Base-by-base conservation (phyloP, 2,329 filamentous ascomycete species). In the Nigrospora sphaerica region DNA sequence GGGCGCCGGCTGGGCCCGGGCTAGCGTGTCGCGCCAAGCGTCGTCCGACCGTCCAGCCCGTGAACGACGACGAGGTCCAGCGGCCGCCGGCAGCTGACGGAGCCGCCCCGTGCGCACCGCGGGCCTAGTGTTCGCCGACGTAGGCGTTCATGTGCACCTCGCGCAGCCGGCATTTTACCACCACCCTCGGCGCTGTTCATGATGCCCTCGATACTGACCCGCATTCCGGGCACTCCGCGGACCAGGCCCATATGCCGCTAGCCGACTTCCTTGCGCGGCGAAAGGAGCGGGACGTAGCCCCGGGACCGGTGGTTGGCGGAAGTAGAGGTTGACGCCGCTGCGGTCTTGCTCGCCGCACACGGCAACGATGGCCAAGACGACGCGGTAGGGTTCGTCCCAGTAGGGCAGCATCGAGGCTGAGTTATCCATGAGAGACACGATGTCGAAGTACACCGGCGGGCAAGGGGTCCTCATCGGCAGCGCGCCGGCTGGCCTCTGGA, bases 61-160 rank as follows among this genome's bases (percentile, higher is more conserved):
- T n/a, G n/a, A 52, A 89, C 81, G 16, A 86, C 78, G 52, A 90
- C 88, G 57, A 89, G 73, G 52, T 88, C 88, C n/a, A 88, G 68
- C 0, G 85, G 84, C 54, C 83, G 10, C 14, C 35, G 33, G 32
- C 32, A 44, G 42, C 4, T 10, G 6, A 14, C 32, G 9, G 28
- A 13, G 3, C 14, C 18, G 31, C 38, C 17, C 16, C 9, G 14
- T n/a, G n/a, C n/a, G n/a, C n/a, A n/a, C n/a, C n/a, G n/a, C n/a
- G 16, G 31, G 19, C 32, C 16, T 50, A 47, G 39, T 52, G 54
- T 2, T 52, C 44, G 9, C 23, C 7, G 13, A 58, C n/a, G 44
- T 60, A 60, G 16, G 28, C 28, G 23, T 23, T 9, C n/a, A 34
- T n/a, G 6, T 14, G 35, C 6, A 18, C 33, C 14, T 35, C 43